Evolutionary conservation across 495 filamentous ascomycete species (phyloP).

Genomic region (Trichoderma virens): DNA sequence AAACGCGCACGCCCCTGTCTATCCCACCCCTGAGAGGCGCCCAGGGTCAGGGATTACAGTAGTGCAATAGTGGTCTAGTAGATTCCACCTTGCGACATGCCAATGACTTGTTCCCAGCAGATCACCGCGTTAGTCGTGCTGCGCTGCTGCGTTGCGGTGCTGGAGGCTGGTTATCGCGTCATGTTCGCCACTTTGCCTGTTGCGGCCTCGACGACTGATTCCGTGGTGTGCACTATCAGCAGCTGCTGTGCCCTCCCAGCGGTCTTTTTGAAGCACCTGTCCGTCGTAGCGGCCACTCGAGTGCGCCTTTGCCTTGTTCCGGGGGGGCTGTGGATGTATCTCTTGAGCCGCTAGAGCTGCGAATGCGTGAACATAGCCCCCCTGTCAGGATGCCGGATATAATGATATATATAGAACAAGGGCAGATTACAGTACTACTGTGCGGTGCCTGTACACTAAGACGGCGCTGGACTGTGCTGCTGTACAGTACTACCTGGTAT

Average conservation of each 20-base stretch:
- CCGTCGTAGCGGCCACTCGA: no score
- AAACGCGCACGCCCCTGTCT: slow-evolving; percentile 6
- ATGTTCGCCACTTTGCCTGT: slow-evolving; percentile 6
- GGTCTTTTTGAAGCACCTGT: no score
- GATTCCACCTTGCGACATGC: neutral
- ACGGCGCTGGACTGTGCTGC: no score
- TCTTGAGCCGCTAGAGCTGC: neutral
- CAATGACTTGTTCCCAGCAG: neutral
- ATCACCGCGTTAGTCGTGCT: slow-evolving; percentile 3
- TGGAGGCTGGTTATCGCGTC: slow-evolving; percentile 9
- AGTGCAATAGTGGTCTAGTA: neutral
- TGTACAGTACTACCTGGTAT: neutral
- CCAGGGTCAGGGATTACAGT: neutral
- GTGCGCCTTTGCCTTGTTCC: no score
- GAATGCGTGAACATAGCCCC: neutral
- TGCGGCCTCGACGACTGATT: neutral
- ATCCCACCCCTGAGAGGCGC: slow-evolving; percentile 1
- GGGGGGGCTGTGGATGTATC: neutral
- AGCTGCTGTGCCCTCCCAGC: no score
- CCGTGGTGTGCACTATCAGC: no score
- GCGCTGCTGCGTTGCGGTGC: neutral
- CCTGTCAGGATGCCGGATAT: neutral
- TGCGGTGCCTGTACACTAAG: no score
- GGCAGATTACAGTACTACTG: neutral
- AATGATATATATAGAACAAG: neutral